Base-by-base conservation (phyloP, 768 basidiomycete genomes). In the Exidia glandulosa region DNA sequence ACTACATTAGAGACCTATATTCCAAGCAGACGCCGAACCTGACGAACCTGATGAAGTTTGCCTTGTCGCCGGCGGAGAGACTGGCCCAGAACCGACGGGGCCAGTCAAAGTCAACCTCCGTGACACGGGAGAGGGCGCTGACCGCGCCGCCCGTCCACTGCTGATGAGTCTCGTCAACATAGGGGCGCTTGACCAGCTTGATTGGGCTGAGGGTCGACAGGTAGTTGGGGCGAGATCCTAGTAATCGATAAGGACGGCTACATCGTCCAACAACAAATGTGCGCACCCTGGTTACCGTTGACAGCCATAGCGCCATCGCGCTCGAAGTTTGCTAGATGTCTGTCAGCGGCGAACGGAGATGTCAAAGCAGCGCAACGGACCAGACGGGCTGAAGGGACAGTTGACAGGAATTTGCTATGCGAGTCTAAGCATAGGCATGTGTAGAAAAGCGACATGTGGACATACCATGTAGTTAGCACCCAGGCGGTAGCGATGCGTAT, bases 401-500 rank as follows among this genome's bases (percentile, higher is more conserved):
- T 76, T 77, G 45, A 75, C 62, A 68, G 70, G 57, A 12, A 55
- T 34, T 3, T 27, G 36, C 19, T 54, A 23, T 19, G 41, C 41
- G 9, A 29, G 23, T 37, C 23, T 60, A 32, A 60, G 45, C 41
- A 57, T 16, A 6, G 31, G 7, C 27, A 25, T 3, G 12, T 19
- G 34, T 55, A 27, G 16, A 45, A 47, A 19, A 34, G 56, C 10
- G 10, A 29, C 23, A 32, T 31, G 29, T 16, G 9, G 45, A 31
- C 64, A 25, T 62, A 69, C 72, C 66, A 73, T 70, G 75, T 90
- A 88, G 76, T 91, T 91, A 58, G 69, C 65, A 36, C 89, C 89
- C 32, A 90, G 85, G 69, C 89, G 87, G 75, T 90, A 85, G 60
- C 88, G 87, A 70, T 90, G 88, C 36, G 89, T 90, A 69, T 91